Percentiles rank a stretch among this genome's conserved stretches.
These are phyloP conservation scores for Chytriomyces confervae DNA, from an alignment of 192 early-diverging fungal genomes.

Conservation along the genomic window DNA sequence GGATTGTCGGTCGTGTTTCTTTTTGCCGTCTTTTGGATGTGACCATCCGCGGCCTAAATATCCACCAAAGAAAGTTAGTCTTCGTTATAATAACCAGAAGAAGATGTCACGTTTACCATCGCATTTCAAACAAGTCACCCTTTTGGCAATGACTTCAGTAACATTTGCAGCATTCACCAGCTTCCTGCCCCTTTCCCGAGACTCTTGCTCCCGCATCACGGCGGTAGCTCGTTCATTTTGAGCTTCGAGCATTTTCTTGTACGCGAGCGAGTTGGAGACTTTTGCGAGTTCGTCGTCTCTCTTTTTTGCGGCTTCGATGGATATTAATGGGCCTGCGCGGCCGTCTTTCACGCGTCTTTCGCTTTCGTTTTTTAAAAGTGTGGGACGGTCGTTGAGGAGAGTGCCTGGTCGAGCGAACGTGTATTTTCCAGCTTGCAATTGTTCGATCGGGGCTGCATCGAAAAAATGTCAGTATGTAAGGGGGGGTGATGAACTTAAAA, in stretches of 20 bases:
- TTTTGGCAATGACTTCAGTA: neutral
- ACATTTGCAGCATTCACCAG: neutral
- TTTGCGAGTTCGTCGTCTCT: conserved; percentile 12
- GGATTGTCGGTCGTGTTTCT: conserved; percentile 13
- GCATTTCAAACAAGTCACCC: conserved; percentile 17
- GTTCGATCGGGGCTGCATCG: neutral
- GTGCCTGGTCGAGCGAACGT: conserved; percentile 24
- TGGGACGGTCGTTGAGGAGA: conserved; percentile 14
- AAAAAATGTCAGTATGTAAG: too few species aligned
- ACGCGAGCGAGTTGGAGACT: conserved; percentile 20
- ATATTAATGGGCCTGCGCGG: conserved; percentile 20
- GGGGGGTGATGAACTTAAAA: neutral
- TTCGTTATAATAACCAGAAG: neutral
- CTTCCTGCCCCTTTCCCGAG: neutral
- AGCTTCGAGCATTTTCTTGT: conserved; percentile 18
- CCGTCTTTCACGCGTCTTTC: conserved; percentile 6
- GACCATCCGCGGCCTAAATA: neutral
- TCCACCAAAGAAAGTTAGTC: neutral
- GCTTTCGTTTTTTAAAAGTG: conserved; percentile 8
- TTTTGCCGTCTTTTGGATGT: conserved; percentile 18
- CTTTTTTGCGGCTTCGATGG: conserved; percentile 3
- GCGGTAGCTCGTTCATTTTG: conserved; percentile 9
- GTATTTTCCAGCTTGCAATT: neutral
- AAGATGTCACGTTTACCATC: neutral
- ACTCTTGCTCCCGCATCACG: neutral